Base-by-base conservation (phyloP, 2,329 filamentous ascomycete species). In the Colletotrichum sp. region DNA sequence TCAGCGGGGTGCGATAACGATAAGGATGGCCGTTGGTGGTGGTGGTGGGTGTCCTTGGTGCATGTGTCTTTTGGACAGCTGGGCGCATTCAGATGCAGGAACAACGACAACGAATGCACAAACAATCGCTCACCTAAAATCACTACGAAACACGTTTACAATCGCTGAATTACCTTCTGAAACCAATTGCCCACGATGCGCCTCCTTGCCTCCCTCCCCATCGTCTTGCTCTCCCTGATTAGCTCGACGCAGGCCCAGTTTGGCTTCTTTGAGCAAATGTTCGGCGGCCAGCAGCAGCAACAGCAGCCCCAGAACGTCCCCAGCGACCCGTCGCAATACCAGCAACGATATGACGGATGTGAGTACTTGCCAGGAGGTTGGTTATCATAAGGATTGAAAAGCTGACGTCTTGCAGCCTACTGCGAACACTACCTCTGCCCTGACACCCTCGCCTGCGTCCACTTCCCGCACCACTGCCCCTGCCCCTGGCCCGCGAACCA, bases 251-350 rank as follows among this genome's bases (percentile, higher is more conserved):
- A 90, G 73, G 95, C 95, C 13, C 96, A 98, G 86, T 98, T 98
- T 85, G 94, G 95, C 83, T 98, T 99, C 91, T 99, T 98, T 86
- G 96, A 98, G 84, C 95, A 98, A 81, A 98, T 98, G 95, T 98
- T 99, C 84, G 90, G 92, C 80, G 91, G 91, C 79, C 88, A 89
- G 75, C 83, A 82, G 61, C 82, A 83, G 13, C 86, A 88, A 15
- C 88, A 91, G 73, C 90, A 92, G 78, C 85, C 90, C 64, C 84
- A 87, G 61, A 97, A 98, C 83, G 95, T 94, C 32, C 91, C 95
- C 3, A 98, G 95, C 81, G 96, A 98, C 85, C 94, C 95, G 16
- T 87, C 88, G 28, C 94, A 94, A 88, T 98, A 98, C 84, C 93
- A 92, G 80, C 87, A 91, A 77, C 91, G 91, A 75, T 95, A 95